Evolutionary conservation across 352 stramenopile species (phyloP).

Genomic region (Pythium aristosporum): DNA sequence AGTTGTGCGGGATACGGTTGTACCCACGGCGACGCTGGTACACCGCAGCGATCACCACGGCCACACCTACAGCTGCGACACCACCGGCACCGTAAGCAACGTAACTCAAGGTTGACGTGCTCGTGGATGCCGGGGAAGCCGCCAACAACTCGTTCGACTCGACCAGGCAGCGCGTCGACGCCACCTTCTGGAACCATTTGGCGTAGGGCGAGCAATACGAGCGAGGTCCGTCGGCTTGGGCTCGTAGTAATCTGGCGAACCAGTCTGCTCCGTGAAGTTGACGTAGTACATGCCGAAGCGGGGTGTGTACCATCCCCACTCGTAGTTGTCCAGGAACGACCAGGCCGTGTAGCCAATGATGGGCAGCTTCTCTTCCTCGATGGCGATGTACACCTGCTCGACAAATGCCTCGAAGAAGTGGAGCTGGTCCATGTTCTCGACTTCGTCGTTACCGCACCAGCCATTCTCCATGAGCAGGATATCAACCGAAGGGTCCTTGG

Average conservation of each 20-base stretch:
- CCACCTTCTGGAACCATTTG: too few species aligned
- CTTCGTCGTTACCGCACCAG: constrained; percentile 58
- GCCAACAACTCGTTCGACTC: too few species aligned
- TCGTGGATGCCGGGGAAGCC: too few species aligned
- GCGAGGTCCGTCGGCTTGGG: constrained; percentile 33
- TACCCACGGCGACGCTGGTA: too few species aligned
- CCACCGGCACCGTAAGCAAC: too few species aligned
- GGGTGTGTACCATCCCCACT: constrained; percentile 84
- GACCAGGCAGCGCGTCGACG: too few species aligned
- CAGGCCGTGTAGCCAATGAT: constrained; percentile 93
- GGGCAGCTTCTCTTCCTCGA: constrained; percentile 56
- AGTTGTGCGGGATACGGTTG: too few species aligned
- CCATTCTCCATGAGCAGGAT: constrained; percentile 71
- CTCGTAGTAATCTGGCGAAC: constrained; percentile 29
- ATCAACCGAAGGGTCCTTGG: constrained; percentile 33
- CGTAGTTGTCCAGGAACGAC: constrained; percentile 94
- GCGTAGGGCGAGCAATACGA: too few species aligned
- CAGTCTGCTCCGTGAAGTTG: constrained; percentile 42
- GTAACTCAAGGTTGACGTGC: too few species aligned
- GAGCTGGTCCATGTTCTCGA: constrained; percentile 64
- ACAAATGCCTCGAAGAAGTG: constrained; percentile 64
- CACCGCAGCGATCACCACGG: too few species aligned
- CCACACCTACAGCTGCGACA: too few species aligned
- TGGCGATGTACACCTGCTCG: constrained; percentile 55
- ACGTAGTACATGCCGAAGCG: constrained; percentile 71